Base-by-base conservation (phyloP, 306 rosid genomes). In the Prunus armeniaca region DNA sequence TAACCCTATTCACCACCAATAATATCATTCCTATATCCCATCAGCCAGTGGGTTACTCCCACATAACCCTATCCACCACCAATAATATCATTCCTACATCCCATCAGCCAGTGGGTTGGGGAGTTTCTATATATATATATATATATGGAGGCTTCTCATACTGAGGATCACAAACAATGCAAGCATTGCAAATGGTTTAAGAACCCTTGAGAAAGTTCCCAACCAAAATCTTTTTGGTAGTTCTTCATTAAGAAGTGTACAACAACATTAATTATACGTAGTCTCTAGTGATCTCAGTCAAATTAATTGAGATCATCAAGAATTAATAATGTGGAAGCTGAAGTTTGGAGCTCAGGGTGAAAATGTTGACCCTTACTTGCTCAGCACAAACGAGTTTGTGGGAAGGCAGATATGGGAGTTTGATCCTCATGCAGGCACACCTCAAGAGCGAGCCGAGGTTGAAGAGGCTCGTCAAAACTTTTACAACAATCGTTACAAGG, bases 331-430 rank as follows among this genome's bases (percentile, higher is more conserved):
- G 60, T 69, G 58, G 58, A 69, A 50, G 25, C n/a, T 69, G 17
- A 17, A 50, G 58, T 69, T 69, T 10, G 46, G 74, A 18, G 27
- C 32, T 19, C 45, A 50, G 46, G 61, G 74, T 27, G 73, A 43
- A 2, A 68, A 15, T 19, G 3, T 19, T 13, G 56, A 68, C 45
- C 73, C 72, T 47, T 14, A 45, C 73, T 68, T 69, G 24, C 27
- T 17, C 43, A 69, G 73, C 61, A 50, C 73, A 17, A 69, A 69
- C 27, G 12, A 69, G 56, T 69, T 69, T n/a, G 24, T 8, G 6
- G 73, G 73, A 32, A 69, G 73, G 45, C 73, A 69, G 4, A 72
- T 54, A 9, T 72, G 76, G 76, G 54, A 34, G 51, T 72, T 72
- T 9, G 76, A 72, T 15, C 76, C 65, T 2, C 24, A 56, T 14